These are phyloP conservation scores for Vigna unguiculata DNA, from an alignment of 306 rosid species.

Conservation along the genomic window DNA sequence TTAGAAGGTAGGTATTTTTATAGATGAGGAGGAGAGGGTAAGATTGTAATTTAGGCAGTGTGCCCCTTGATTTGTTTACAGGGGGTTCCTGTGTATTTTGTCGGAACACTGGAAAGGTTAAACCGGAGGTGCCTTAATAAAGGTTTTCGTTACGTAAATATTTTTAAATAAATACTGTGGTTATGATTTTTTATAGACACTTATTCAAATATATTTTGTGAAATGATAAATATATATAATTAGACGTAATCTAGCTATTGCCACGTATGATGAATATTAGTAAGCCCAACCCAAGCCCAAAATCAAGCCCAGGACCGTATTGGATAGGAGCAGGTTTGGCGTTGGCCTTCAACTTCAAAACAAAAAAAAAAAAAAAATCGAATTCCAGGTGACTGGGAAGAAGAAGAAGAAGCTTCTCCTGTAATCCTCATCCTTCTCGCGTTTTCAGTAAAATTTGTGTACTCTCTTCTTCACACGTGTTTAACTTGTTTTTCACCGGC, in stretches of 20 bases:
- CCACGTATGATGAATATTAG: too few relatives aligned
- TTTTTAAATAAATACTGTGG: too few relatives aligned
- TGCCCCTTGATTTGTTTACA: conserved; percentile 59
- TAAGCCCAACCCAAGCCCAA: too few relatives aligned
- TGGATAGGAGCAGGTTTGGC: too few relatives aligned
- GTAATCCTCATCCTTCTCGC: not conserved
- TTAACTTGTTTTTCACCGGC: not conserved
- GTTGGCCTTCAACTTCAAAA: too few relatives aligned
- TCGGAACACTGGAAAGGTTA: conserved; percentile 51
- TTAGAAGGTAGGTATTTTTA: conserved; percentile 38
- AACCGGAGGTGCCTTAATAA: conserved; percentile 42
- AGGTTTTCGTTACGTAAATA: too few relatives aligned
- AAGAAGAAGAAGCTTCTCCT: conserved; percentile 35
- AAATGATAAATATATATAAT: too few relatives aligned
- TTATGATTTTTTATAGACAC: too few relatives aligned
- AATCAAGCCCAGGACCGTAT: too few relatives aligned
- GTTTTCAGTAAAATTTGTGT: not conserved
- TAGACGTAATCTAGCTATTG: too few relatives aligned
- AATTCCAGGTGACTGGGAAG: conserved; percentile 20
- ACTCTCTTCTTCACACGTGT: not conserved
- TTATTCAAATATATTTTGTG: too few relatives aligned
- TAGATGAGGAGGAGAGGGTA: conserved; percentile 24
- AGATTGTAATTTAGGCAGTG: conserved; percentile 6
- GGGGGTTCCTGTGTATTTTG: conserved; percentile 21
- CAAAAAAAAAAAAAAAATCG: not conserved